Percentiles rank a stretch among this genome's conserved stretches.
Evolutionary conservation across 176 grass and related monocot genomes (phyloP).

Genomic region (Eleusine coracana): DNA sequence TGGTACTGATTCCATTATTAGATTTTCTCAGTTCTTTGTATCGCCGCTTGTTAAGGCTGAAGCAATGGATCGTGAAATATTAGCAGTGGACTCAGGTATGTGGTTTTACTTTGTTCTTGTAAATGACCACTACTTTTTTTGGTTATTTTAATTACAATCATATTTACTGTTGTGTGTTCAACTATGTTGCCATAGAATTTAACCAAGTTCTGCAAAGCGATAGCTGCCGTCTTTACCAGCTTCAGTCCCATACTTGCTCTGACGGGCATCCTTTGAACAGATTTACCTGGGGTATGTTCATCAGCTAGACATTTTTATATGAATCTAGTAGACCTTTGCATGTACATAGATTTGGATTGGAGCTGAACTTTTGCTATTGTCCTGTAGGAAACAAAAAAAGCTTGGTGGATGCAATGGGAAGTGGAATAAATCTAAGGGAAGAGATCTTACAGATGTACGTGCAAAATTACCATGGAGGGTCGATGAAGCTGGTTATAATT

Average conservation of each 20-base stretch:
- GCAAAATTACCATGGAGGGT: conserved; percentile 79
- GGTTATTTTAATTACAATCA: conserved; percentile 36
- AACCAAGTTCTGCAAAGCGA: conserved; percentile 94
- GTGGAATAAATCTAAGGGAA: conserved; percentile 87
- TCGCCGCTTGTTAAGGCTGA: conserved; percentile 94
- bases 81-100: conserved; percentile 93
- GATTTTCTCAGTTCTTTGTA: conserved; percentile 98
- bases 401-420: conserved; percentile 78
- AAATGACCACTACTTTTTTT: background rate
- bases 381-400: conserved; percentile 96
- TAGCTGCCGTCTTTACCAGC: conserved; percentile 73
- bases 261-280: conserved; percentile 85
- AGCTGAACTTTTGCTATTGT: conserved; percentile 45
- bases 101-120: conserved; percentile 35
- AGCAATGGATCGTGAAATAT: conserved; percentile 94
- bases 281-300: conserved; percentile 93
- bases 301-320: background rate
- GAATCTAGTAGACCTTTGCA: conserved; percentile 1
- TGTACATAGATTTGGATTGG: conserved; percentile 24
- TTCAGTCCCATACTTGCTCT: conserved; percentile 86
- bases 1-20: conserved; percentile 56
- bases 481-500: conserved; percentile 92
- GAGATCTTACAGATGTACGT: conserved; percentile 85
- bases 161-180: conserved; percentile 31
- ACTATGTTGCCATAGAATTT: conserved; percentile 68